These are phyloP conservation scores for Rhizopus delemar DNA, from an alignment of 371 early-diverging fungal genomes.

Conservation along the genomic window DNA sequence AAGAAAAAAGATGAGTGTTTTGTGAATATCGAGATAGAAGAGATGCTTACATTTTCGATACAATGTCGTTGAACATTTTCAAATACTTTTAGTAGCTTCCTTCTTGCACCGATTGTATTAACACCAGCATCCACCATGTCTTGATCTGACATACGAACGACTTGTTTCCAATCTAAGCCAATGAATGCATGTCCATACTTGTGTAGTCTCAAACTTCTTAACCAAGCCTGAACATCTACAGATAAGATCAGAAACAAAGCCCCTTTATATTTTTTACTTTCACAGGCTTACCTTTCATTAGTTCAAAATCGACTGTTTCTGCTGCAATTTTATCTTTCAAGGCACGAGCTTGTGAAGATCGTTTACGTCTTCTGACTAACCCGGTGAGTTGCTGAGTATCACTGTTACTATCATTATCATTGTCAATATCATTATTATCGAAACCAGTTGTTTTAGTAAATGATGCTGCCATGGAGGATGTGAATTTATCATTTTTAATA, in stretches of 20 bases:
- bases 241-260: neutral
- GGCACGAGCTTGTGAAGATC: slow-evolving; percentile 52
- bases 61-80: slow-evolving; percentile 73
- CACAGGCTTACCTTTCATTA: slow-evolving; percentile 64
- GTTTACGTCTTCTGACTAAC: slow-evolving; percentile 46
- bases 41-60: slow-evolving; percentile 41
- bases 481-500: no score
- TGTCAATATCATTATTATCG: no score
- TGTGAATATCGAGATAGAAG: neutral
- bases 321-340: slow-evolving; percentile 81
- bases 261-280: slow-evolving; percentile 3
- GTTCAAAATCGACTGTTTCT: slow-evolving; percentile 76
- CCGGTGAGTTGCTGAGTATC: slow-evolving; percentile 53
- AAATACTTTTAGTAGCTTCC: slow-evolving; percentile 95
- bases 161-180: slow-evolving; percentile 82
- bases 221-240: slow-evolving; percentile 90
- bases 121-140: slow-evolving; percentile 86
- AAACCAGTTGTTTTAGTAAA: no score
- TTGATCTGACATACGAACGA: slow-evolving; percentile 83
- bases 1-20: neutral
- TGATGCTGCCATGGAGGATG: no score
- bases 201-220: slow-evolving; percentile 88
- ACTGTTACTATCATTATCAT: slow-evolving; percentile 36
- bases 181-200: slow-evolving; percentile 92
- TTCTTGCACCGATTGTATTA: slow-evolving; percentile 89